Evolutionary conservation across 73 alveolate species (phyloP).

Genomic region (Loxodes magnus): DNA sequence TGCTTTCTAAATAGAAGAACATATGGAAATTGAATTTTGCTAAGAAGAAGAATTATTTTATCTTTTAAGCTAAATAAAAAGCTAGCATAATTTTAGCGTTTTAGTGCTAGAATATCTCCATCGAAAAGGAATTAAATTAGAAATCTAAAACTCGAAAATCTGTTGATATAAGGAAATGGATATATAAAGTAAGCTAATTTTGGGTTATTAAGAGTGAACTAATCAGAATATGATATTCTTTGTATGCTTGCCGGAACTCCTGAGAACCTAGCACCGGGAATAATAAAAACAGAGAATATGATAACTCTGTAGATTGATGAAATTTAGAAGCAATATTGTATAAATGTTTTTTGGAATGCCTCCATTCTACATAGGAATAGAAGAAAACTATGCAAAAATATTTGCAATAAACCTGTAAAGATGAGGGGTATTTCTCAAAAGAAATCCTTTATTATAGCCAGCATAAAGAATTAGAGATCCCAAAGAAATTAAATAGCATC

Average conservation of each 20-base stretch:
- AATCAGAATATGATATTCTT: conserved; percentile 23
- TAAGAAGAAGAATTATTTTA: conserved; percentile 22
- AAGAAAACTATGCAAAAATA: background rate
- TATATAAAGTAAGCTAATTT: conserved; percentile 52
- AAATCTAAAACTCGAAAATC: conserved; percentile 42
- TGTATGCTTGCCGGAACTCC: conserved; percentile 57
- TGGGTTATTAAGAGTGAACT: conserved; percentile 32
- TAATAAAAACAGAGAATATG: conserved; percentile 16
- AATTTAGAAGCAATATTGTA: conserved; percentile 14
- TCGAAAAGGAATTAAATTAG: conserved; percentile 19
- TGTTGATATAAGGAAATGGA: conserved; percentile 36
- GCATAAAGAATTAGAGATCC: too few species aligned
- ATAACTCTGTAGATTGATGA: conserved; percentile 23
- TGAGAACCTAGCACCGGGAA: conserved; percentile 64
- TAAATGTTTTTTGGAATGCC: conserved; percentile 25
- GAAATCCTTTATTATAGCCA: too few species aligned
- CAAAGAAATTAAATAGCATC: too few species aligned
- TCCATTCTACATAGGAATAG: conserved; percentile 17
- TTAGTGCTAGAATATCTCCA: conserved; percentile 31
- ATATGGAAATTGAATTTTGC: conserved; percentile 56
- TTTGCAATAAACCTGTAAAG: background rate
- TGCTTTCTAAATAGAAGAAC: conserved; percentile 69
- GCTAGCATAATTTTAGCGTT: conserved; percentile 19
- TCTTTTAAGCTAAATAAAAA: conserved; percentile 15
- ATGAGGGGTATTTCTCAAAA: conserved; percentile 1